Evolutionary conservation across 148 eudicot species (phyloP), one percentile per base, ranked within the genome.

Genomic region (Fagopyrum esculentum): DNA sequence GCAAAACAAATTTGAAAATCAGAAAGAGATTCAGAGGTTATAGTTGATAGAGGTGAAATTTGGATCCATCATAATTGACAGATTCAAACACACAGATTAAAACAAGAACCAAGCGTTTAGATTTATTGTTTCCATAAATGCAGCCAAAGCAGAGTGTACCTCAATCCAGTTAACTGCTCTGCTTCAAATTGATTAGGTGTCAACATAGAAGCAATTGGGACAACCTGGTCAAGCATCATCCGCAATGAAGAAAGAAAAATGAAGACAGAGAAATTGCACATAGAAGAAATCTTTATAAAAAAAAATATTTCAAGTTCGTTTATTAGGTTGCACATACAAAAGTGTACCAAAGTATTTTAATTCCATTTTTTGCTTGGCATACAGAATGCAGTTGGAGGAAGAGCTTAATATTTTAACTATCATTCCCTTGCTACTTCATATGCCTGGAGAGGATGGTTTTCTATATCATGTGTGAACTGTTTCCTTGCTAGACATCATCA

Each of bases 121-220:
- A n/a, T 12, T 5, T 6, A 66, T 8, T 35, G 5, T 66, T 13
- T 19, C 6, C 5, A 35, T n/a, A 40, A 12, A 13, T 6, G 71
- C 17, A 43, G 71, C 7, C 40, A 35, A 66, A 66, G 9, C 9
- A 66, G 15, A 66, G 46, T 19, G 73, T 90, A 91, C 98, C 96
- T 91, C 79, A 82, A 87, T 55, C 93, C 92, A 71, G 97, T 88
- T 83, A 94, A 82, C 68, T 82, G 81, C 79, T 94, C 98, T 45
- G 98, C 98, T 87, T 94, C 98, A 85, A 94, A 94, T 76, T 91
- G 98, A 85, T 94, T 94, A 30, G 98, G 98, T 52, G 98, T 94
- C 92, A 94, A 86, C 98, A 91, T 90, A 44, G 98, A 90, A 77
- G 97, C 97, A 81, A 94, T 92, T 77, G 98, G 96, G 47, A 94